Percentiles rank a stretch among this genome's conserved stretches.
Evolutionary conservation across 352 stramenopile species (phyloP).

Genomic region (Phytopythium mirpurense): DNA sequence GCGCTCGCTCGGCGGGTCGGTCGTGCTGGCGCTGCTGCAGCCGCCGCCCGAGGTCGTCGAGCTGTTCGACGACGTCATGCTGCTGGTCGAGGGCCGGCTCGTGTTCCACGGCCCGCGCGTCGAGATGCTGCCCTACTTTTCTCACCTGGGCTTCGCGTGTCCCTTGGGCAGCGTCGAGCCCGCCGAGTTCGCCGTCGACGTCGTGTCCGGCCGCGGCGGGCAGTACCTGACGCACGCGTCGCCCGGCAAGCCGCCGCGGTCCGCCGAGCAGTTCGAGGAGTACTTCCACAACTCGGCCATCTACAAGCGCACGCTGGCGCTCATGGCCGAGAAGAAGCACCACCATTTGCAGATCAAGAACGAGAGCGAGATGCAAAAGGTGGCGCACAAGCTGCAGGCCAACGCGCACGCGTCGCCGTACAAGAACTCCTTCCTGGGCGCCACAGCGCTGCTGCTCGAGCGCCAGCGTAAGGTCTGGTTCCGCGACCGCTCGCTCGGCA

Average conservation of each 20-base stretch:
- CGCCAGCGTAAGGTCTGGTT: conserved; percentile 22
- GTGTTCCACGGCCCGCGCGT: conserved; percentile 81
- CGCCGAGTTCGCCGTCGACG: conserved; percentile 22
- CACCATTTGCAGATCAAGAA: conserved; percentile 5
- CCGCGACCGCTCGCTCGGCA: conserved; percentile 16
- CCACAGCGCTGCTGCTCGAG: conserved; percentile 9
- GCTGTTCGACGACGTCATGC: conserved; percentile 90
- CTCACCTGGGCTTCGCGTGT: conserved; percentile 43
- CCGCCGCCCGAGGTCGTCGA: conserved; percentile 84
- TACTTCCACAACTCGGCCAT: conserved; percentile 12
- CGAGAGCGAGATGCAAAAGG: conserved; percentile 5
- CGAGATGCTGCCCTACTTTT: conserved; percentile 68
- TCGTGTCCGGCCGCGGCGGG: conserved; percentile 16
- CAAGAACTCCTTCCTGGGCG: conserved; percentile 7
- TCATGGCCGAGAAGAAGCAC: conserved; percentile 22
- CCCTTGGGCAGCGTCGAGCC: conserved; percentile 20
- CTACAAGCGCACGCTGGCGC: conserved; percentile 7
- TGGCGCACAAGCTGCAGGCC: conserved; percentile 7
- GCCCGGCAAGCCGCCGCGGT: conserved; percentile 4
- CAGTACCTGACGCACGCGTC: conserved; percentile 9
- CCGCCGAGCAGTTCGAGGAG: conserved; percentile 17
- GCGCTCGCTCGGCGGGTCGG: conserved; percentile 21
- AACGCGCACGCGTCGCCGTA: conserved; percentile 8
- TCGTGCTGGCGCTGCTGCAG: conserved; percentile 18
- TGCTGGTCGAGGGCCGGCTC: conserved; percentile 84